Evolutionary conservation across 805 yeast genomes (phyloP), one percentile per base, ranked within the genome.

Genomic region (Priceomyces haplophilus): DNA sequence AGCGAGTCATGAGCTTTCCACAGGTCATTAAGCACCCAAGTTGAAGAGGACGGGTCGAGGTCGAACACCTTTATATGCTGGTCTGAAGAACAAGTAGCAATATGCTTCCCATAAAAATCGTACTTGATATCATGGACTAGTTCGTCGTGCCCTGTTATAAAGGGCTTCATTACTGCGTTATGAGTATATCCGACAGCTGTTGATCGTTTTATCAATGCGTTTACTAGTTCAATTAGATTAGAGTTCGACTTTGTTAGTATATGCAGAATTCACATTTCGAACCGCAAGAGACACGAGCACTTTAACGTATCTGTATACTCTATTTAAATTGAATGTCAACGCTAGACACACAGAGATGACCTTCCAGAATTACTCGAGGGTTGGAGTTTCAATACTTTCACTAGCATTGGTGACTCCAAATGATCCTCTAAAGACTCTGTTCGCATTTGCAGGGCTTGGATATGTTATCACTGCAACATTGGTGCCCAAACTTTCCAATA

Each of bases 1-100:
- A 89, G 79, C 6, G 95, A 82, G 54, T 93, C 97, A 59, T 93
- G 99, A 0, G 98, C 98, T 51, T 85, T 86, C 95, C 97, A 93
- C 37, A 86, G 82, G 62, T 91, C 97, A 55, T 83, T 82, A 43
- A 87, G 65, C 15, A 78, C 78, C 98, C 98, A 93, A 15, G 80
- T 75, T n/a, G 76, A 78, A 1, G 83, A 74, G 20, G 75, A 66
- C 12, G 80, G 64, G 52, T 83, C 86, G 25, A 85, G 68, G 58
- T 87, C 91, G 60, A 89, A 93, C 24, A 93, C 90, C 56, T 88
- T 88, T 48, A 93, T 78, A 56, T 88, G 95, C 55, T 90, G 97
- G 64, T 93, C 99, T 0, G 95, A 87, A 3, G 97, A 88, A 46
- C 95, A 90, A 0, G 97, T 91, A 2, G 98, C 99, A 43, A 93